A percentile compares a stretch with the other conserved stretches of the same genome.
These are phyloP conservation scores for Bullera alba DNA, from an alignment of 768 basidiomycete genomes.

Conservation along the genomic window DNA sequence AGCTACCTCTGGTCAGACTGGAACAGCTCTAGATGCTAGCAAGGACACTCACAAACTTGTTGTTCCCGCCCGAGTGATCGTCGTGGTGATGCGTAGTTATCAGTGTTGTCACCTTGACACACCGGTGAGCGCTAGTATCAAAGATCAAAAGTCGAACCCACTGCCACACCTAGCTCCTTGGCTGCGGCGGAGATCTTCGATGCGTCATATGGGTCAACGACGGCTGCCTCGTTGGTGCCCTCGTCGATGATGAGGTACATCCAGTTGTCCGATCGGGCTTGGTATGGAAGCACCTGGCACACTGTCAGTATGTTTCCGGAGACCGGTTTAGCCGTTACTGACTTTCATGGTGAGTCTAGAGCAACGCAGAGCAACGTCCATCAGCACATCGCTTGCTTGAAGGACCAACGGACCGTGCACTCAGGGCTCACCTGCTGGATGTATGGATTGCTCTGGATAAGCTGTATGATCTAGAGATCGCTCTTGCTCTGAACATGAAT, in stretches of 20 bases:
- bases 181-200: conserved; percentile 39
- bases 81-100: conserved; percentile 88
- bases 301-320: too few relatives aligned
- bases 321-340: too few relatives aligned
- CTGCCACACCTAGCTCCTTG: conserved; percentile 66
- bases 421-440: too few relatives aligned
- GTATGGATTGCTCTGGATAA: too few relatives aligned
- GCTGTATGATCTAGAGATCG: too few relatives aligned
- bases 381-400: too few relatives aligned
- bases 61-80: conserved; percentile 84
- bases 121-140: background rate
- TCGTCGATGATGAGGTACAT: conserved; percentile 46
- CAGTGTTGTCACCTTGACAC: conserved; percentile 30
- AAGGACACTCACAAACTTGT: conserved; percentile 50
- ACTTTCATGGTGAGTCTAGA: conserved; percentile 14
- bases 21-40: conserved; percentile 1
- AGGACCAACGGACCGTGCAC: too few relatives aligned
- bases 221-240: conserved; percentile 35
- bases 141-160: conserved; percentile 2
- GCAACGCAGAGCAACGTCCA: too few relatives aligned
- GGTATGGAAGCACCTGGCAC: conserved; percentile 26
- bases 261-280: conserved; percentile 45
- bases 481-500: too few relatives aligned
- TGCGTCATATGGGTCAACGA: conserved; percentile 43
- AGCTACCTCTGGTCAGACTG: conserved; percentile 10